These are phyloP conservation scores for Alternaria infectoria DNA, from an alignment of 2,329 filamentous ascomycete genomes.

Conservation along the genomic window DNA sequence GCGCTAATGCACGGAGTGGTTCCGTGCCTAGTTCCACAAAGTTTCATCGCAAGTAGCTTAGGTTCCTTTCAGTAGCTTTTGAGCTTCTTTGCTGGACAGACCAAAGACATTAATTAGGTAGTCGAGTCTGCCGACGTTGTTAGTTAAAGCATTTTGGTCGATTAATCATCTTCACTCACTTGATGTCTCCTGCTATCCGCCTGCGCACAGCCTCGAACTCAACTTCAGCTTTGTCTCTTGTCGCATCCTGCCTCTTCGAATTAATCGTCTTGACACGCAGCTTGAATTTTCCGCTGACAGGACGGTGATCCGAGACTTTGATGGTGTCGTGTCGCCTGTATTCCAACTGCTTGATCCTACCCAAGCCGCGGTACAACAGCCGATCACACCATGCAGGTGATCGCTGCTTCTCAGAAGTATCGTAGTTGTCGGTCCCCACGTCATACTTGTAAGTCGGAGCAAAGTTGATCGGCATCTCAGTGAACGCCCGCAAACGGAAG, in stretches of 20 bases:
- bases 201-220: slow-evolving; percentile 75
- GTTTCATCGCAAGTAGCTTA: slow-evolving; percentile 4
- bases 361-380: slow-evolving; percentile 81
- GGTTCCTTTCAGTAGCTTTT: slow-evolving; percentile 47
- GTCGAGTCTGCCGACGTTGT: slow-evolving; percentile 59
- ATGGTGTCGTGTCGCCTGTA: slow-evolving; percentile 85
- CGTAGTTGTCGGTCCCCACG: slow-evolving; percentile 91
- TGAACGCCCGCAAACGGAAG: slow-evolving; percentile 86
- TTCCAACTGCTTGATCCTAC: slow-evolving; percentile 83
- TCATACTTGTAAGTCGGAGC: slow-evolving; percentile 99
- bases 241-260: slow-evolving; percentile 66
- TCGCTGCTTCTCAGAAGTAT: slow-evolving; percentile 91
- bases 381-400: slow-evolving; percentile 97
- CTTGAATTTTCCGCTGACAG: slow-evolving; percentile 84
- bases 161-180: slow-evolving; percentile 63
- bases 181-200: slow-evolving; percentile 73
- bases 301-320: slow-evolving; percentile 87
- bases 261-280: slow-evolving; percentile 85
- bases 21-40: neutral
- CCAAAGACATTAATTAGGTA: slow-evolving; percentile 70
- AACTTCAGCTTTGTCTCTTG: slow-evolving; percentile 76
- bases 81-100: slow-evolving; percentile 60
- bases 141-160: neutral
- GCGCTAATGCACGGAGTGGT: neutral
- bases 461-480: slow-evolving; percentile 89